Base-by-base conservation (phyloP, 805 yeast genomes). In the Yamadazyma tumulicola region DNA sequence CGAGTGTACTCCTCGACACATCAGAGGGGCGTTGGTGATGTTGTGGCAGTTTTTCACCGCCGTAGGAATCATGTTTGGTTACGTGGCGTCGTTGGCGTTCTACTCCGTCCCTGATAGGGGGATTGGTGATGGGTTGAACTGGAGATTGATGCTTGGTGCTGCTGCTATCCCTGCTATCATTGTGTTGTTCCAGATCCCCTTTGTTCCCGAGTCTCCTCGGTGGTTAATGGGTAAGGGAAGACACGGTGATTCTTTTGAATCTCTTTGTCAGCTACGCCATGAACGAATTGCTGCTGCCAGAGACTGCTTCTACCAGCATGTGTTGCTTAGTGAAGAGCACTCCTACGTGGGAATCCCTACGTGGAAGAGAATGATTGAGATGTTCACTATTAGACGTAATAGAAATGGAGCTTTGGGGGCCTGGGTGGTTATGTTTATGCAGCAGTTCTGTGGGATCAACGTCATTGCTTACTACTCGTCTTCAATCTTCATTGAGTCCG, bases 401-500 rank as follows among this genome's bases (percentile, higher is more conserved):
- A 75, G 95, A 61, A 82, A 86, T 53, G 94, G 93, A 34, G 77
- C 85, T 6, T 47, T 81, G 38, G 95, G 85, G 34, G 77, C 94
- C 3, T 81, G 82, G 74, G 72, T 85, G 42, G 86, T 80, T 39
- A 86, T 87, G 78, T 83, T 85, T 53, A 81, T 82, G 85, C 95
- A 86, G 64, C 95, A 86, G 57, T 83, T 85, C 63, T 86, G 94
- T 61, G 95, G 95, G 47, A 77, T 86, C 56, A 86, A 86, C 51
- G 91, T 85, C 34, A 84, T 86, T 59, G 91, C 94, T 15, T 83
- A 85, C 61, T 86, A 84, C 59, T 81, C 91, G 1, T 80, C 93
- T 0, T 69, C 83, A 7, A 85, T 86, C 38, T 86, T 86, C 61
- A 57, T 71, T 15, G 71, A 78, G 37, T 76, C 88, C 14, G 82